Evolutionary conservation across 2,329 filamentous ascomycete genomes (phyloP).

Genomic region (Pseudogymnoascus sp.): DNA sequence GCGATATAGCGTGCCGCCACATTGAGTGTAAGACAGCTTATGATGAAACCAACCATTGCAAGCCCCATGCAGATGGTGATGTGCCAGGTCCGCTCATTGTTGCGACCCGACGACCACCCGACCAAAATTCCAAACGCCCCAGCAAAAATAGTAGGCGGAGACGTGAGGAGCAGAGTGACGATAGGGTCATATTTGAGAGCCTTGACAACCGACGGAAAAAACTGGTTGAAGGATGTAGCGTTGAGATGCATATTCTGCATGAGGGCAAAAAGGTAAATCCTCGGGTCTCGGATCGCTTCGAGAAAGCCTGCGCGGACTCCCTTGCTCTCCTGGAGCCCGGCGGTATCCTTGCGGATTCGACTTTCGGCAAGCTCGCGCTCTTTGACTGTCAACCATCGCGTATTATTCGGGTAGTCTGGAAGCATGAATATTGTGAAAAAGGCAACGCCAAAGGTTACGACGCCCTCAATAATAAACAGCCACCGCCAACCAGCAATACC

Average conservation of each 20-base stretch:
- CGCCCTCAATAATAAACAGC: slow-evolving; percentile 41
- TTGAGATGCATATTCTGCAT: slow-evolving; percentile 41
- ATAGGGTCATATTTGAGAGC: slow-evolving; percentile 32
- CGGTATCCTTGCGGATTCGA: slow-evolving; percentile 36
- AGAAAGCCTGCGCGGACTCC: slow-evolving; percentile 34
- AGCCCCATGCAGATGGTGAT: slow-evolving; percentile 30
- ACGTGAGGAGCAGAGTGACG: slow-evolving; percentile 36
- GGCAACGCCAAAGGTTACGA: slow-evolving; percentile 44
- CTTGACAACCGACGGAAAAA: slow-evolving; percentile 33
- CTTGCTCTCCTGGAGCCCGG: slow-evolving; percentile 31
- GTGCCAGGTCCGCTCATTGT: slow-evolving; percentile 33
- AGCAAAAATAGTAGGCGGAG: slow-evolving; percentile 34
- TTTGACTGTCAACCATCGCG: slow-evolving; percentile 35
- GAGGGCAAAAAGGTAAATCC: slow-evolving; percentile 36
- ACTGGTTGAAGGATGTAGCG: slow-evolving; percentile 34
- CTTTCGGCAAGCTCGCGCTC: slow-evolving; percentile 34
- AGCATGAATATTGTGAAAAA: slow-evolving; percentile 25
- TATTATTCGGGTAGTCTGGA: slow-evolving; percentile 31
- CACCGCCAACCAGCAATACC: slow-evolving; percentile 37
- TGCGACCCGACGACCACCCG: slow-evolving; percentile 33
- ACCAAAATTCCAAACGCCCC: slow-evolving; percentile 32
- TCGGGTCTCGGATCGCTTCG: slow-evolving; percentile 34
- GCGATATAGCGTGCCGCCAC: slow-evolving; percentile 19
- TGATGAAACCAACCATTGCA: slow-evolving; percentile 28
- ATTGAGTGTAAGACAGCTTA: slow-evolving; percentile 27